phyloP scores from a whole-genome alignment of 202 grass and related monocot genomes.

The Tripidium arundinaceum region DNA sequence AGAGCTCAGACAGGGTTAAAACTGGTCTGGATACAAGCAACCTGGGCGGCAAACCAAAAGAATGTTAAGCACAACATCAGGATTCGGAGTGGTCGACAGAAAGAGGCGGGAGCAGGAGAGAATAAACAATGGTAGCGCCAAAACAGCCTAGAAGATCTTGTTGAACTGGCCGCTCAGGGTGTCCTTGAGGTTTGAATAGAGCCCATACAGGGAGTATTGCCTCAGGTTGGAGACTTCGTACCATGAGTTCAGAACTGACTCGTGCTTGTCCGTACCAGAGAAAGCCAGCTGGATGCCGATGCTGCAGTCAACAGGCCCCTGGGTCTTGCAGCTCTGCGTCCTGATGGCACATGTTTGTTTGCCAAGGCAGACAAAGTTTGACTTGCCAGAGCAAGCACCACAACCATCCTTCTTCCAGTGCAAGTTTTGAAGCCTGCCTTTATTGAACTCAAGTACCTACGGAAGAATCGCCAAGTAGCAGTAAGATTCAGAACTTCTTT shows the following conservation, averaged over 20 bases:
- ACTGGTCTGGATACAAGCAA: conserved; percentile 26
- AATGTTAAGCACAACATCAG: conserved; percentile 16
- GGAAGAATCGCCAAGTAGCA: background rate
- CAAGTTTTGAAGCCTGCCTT: conserved; percentile 82
- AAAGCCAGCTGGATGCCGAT: conserved; percentile 92
- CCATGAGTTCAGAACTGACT: conserved; percentile 89
- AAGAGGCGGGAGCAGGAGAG: conserved; percentile 6
- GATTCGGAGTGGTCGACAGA: background rate
- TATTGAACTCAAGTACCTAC: conserved; percentile 93
- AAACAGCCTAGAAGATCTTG: conserved; percentile 54
- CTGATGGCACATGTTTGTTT: conserved; percentile 75
- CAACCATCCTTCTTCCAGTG: conserved; percentile 92
- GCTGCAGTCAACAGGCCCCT: conserved; percentile 81
- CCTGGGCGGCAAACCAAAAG: conserved; percentile 2
- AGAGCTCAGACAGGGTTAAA: conserved; percentile 28
- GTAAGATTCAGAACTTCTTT: conserved; percentile 11
- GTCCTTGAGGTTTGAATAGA: conserved; percentile 84
- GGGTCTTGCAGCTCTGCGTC: conserved; percentile 68
- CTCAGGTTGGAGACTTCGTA: conserved; percentile 89
- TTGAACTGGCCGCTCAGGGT: conserved; percentile 65
- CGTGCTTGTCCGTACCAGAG: conserved; percentile 88
- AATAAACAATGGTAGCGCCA: conserved; percentile 15
- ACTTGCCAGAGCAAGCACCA: conserved; percentile 55
- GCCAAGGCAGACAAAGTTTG: conserved; percentile 64
- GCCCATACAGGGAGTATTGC: conserved; percentile 82